Base-by-base conservation (phyloP, 306 rosid species). In the Sechiopsis laciniata region DNA sequence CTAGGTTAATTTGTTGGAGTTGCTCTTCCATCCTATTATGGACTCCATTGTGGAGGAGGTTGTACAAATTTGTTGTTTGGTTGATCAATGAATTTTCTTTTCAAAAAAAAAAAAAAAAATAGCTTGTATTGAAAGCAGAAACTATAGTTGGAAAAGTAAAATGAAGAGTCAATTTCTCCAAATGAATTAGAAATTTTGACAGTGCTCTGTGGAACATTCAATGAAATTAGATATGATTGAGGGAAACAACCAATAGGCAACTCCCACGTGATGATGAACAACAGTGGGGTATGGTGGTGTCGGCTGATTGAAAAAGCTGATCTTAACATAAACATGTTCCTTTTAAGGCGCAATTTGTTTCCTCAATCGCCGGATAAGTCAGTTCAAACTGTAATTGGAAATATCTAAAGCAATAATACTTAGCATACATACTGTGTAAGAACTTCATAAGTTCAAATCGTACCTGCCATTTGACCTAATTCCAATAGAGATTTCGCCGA, bases 261-360 rank as follows among this genome's bases (percentile, higher is more conserved):
- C 6, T 66, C 72, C 72, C 72, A 66, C 72, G 54, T 66, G 29
- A 16, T 17, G 51, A 66, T 42, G 55, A 40, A 42, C 55, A 42
- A 66, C 10, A 10, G 53, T 37, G 29, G 71, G 53, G 71, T 65
- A 50, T 63, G 54, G n/a, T 11, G 29, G 10, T 65, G 72, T 66
- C 72, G 54, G 72, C 14, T 66, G 32, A 42, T 66, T 12, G 35
- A 21, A 21, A 20, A 58, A 58, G 4, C 35, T 22, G n/a, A n/a
- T n/a, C n/a, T n/a, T n/a, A 55, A 55, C 26, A 19, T 3, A 55
- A 55, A 52, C 26, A 2, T 58, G 9, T 21, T 32, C 15, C 35
- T 58, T 58, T 54, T 52, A 1, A 52, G n/a, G 57, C 24, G 17
- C 24, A 21, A 19, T n/a, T 17, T n/a, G 11, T 26, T 26, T 24